A percentile compares a stretch with the other conserved stretches of the same genome.
Conservation (phyloP, 495 filamentous ascomycete genomes). For the Neurospora sp. region DNA sequence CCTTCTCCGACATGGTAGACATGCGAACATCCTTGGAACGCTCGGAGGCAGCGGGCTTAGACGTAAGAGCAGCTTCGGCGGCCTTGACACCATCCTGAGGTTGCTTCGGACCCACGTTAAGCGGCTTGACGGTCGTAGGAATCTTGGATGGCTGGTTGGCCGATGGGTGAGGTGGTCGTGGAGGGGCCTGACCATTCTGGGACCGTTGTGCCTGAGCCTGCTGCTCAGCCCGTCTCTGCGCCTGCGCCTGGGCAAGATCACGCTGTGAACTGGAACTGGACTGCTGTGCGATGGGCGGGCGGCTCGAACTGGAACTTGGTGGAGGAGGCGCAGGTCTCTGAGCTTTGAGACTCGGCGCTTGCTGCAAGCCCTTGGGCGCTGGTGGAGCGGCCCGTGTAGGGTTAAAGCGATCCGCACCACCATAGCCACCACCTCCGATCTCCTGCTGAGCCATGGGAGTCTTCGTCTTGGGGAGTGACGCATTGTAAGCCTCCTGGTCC, state of each 20-base stretch:
- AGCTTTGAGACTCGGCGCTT: constrained; percentile 37
- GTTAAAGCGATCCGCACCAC: constrained; percentile 61
- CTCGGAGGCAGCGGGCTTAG: constrained; percentile 53
- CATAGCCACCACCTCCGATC: constrained; percentile 39
- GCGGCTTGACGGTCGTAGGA: constrained; percentile 71
- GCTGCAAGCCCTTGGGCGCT: constrained; percentile 43
- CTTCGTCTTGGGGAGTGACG: constrained; percentile 68
- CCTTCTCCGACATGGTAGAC: constrained; percentile 91
- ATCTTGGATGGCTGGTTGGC: constrained; percentile 44
- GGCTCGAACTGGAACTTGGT: constrained; percentile 23
- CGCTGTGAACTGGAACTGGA: constrained; percentile 23
- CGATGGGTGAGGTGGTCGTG: constrained; percentile 19
- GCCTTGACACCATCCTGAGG: constrained; percentile 59
- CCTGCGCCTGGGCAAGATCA: constrained; percentile 13
- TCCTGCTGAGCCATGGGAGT: constrained; percentile 80
- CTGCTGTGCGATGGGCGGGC: constrained; percentile 33
- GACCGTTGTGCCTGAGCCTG: constrained; percentile 16
- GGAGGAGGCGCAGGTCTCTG: constrained; percentile 44
- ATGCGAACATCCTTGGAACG: constrained; percentile 86
- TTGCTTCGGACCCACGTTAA: constrained; percentile 82
- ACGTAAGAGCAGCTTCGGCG: constrained; percentile 69
- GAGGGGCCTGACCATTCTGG: constrained; percentile 19
- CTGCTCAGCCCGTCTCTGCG: constrained; percentile 23
- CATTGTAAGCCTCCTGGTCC: constrained; percentile 78
- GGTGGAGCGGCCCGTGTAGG: constrained; percentile 61